Percentiles rank a stretch among this genome's conserved stretches.
These are phyloP conservation scores for Aspergillus hortae DNA, from an alignment of 2,329 filamentous ascomycete species.

Conservation along the genomic window DNA sequence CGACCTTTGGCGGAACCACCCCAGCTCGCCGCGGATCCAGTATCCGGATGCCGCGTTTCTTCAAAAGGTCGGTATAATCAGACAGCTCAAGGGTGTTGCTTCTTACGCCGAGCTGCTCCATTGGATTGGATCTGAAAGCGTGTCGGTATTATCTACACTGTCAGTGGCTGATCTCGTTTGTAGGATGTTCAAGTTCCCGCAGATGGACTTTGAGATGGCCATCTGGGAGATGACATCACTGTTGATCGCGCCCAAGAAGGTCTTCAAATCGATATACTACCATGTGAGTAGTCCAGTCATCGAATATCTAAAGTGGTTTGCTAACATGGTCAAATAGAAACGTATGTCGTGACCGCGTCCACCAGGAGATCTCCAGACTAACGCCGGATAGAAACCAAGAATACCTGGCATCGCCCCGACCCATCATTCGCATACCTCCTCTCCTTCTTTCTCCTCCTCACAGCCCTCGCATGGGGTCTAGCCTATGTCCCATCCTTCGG, in stretches of 20 bases:
- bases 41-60: conserved; percentile 63
- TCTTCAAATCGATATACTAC: conserved; percentile 68
- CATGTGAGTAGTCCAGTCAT: conserved; percentile 48
- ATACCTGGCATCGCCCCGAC: conserved; percentile 66
- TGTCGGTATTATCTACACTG: too few relatives aligned
- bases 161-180: conserved; percentile 1
- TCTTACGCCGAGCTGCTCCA: not conserved
- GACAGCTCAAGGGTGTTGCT: not conserved
- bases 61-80: conserved; percentile 50
- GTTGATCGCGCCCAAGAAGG: conserved; percentile 66
- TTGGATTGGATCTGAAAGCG: too few relatives aligned
- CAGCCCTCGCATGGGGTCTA: conserved; percentile 57
- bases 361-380: not conserved
- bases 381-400: conserved; percentile 58
- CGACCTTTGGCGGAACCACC: conserved; percentile 51
- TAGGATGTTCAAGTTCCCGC: conserved; percentile 66
- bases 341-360: conserved; percentile 26
- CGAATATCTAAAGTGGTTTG: conserved; percentile 10
- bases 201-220: conserved; percentile 72
- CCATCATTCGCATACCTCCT: conserved; percentile 68
- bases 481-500: conserved; percentile 48
- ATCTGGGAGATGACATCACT: conserved; percentile 70
- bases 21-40: conserved; percentile 49
- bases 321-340: conserved; percentile 29
- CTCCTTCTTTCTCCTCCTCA: conserved; percentile 61